Conservation (phyloP, 768 basidiomycete genomes). For the Hydnomerulius pinastri region DNA sequence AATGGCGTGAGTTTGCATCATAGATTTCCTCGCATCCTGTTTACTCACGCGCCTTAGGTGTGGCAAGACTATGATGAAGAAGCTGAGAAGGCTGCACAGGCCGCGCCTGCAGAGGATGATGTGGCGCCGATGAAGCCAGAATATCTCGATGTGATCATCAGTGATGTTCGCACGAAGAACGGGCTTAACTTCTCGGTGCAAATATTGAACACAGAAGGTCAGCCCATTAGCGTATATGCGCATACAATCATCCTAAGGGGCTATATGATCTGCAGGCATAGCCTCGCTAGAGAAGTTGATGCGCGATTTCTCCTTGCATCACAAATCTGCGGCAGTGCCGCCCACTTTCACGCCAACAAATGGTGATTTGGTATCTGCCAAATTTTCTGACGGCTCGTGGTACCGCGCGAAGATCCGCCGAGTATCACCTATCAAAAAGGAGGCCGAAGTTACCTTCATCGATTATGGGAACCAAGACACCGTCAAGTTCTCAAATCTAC, state of each 20-base stretch:
- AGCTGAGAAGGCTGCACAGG: conserved; percentile 57
- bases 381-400: conserved; percentile 94
- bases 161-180: conserved; percentile 74
- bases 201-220: conserved; percentile 88
- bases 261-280: conserved; percentile 58
- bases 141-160: conserved; percentile 91
- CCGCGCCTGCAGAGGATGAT: conserved; percentile 44
- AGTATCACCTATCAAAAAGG: conserved; percentile 85
- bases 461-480: conserved; percentile 95
- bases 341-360: conserved; percentile 77
- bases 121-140: conserved; percentile 69
- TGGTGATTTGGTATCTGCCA: conserved; percentile 92
- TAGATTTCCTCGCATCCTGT: not conserved
- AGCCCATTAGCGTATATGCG: conserved; percentile 11
- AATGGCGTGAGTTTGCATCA: conserved; percentile 62
- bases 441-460: conserved; percentile 94
- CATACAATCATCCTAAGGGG: not conserved
- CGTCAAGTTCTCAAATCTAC: conserved; percentile 76
- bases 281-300: conserved; percentile 91
- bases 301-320: conserved; percentile 88
- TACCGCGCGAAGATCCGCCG: conserved; percentile 92
- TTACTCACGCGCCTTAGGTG: conserved; percentile 49
- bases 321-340: conserved; percentile 64
- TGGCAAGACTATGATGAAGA: conserved; percentile 86
- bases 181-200: conserved; percentile 92